Evolutionary conservation across 106 monocot species (phyloP), one percentile per base, ranked within the genome.

Genomic region (Vanilla planifolia): DNA sequence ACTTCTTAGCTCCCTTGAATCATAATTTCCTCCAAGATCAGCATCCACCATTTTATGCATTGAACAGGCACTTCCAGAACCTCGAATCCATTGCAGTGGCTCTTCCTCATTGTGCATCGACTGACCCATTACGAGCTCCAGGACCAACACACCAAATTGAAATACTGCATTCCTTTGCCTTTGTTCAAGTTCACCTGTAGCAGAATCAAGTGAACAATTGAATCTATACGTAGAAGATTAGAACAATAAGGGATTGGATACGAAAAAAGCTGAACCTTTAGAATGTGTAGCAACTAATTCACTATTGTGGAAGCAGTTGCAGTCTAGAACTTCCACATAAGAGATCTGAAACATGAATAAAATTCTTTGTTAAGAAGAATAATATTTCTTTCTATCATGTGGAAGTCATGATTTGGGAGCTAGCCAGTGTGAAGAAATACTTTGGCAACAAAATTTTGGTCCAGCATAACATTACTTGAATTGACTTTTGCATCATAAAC

Each of bases 1-100:
- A 63, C 76, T 71, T 58, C 67, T 77, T 8, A 95, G 95, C 68
- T 95, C 80, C 17, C 64, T 70, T n/a, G 75, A 68, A 64, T 90
- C 66, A 62, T 90, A 95, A 45, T 40, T 51, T 17, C 75, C 73
- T 22, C 95, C 95, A 29, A 95, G 86, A 76, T 95, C 95, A 45
- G 80, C 77, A 68, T 95, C 95, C 29, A 95, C 90, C 95, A 90
- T 95, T 26, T 74, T 73, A 69, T 90, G 72, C 80, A 90, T 78
- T 10, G 90, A 80, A 41, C 33, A 68, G 8, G 72, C 48, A 64
- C 80, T 69, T 19, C 68, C 67, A 3, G 89, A 78, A 16, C 80
- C 67, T 51, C 90, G 85, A 39, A 95, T 71, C 89, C 95, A 95
- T n/a, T 71, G 86, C 26, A 95, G 65, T 16, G 89, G 66, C 55